Percentiles rank a stretch among this genome's conserved stretches.
phyloP scores from a whole-genome alignment of 1,284 basidiomycete species.

The Marasmius tenuissimus region DNA sequence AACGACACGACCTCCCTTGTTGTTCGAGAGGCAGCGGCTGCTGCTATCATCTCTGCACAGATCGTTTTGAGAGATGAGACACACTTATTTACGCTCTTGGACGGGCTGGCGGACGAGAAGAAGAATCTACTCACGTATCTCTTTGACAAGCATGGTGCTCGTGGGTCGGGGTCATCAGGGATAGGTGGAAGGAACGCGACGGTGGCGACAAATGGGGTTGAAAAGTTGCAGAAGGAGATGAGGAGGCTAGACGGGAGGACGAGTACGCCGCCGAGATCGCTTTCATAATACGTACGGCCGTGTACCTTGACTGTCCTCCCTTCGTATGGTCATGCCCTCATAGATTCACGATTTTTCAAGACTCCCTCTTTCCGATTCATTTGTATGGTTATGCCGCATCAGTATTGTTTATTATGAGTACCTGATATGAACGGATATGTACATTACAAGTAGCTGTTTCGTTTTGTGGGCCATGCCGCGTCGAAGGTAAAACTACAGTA shows the following conservation, averaged over 20 bases:
- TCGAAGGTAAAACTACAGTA: too few relatives aligned
- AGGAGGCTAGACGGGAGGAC: slow-evolving; percentile 71
- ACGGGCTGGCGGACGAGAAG: slow-evolving; percentile 79
- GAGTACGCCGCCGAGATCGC: slow-evolving; percentile 54
- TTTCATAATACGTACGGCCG: background rate
- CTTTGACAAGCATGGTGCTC: slow-evolving; percentile 78
- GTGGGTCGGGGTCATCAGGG: slow-evolving; percentile 35
- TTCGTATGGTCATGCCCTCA: background rate
- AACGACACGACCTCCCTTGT: slow-evolving; percentile 72
- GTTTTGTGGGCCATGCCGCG: too few relatives aligned
- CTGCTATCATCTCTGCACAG: slow-evolving; percentile 78
- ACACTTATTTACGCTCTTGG: slow-evolving; percentile 74
- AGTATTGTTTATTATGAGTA: too few relatives aligned
- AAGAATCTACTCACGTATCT: slow-evolving; percentile 84
- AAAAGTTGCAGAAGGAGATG: slow-evolving; percentile 75
- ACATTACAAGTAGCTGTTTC: too few relatives aligned
- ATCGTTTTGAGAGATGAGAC: slow-evolving; percentile 77
- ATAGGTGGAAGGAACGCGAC: too few relatives aligned
- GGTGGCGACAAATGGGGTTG: slow-evolving; percentile 39
- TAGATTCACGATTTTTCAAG: too few relatives aligned
- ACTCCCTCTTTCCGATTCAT: too few relatives aligned
- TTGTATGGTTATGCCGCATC: too few relatives aligned
- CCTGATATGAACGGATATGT: too few relatives aligned
- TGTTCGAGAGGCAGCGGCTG: slow-evolving; percentile 78
- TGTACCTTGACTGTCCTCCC: background rate